Base-by-base conservation (phyloP, 2,329 filamentous ascomycete genomes). In the Samsoniella hepiali region DNA sequence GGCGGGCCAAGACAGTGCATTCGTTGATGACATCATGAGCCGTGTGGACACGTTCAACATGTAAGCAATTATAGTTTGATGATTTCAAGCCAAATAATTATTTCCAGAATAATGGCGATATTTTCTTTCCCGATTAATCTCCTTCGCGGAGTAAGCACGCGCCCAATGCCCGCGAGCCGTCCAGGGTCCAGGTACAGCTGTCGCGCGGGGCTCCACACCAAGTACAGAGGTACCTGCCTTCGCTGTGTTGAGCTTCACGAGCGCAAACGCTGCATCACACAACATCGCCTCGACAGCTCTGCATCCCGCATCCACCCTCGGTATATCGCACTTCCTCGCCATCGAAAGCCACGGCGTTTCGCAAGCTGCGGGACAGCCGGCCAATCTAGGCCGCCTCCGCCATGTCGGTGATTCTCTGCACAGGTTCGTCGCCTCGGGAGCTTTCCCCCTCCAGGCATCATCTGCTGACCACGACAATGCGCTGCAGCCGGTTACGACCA, bases 331-430 rank as follows among this genome's bases (percentile, higher is more conserved):
- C 7, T 17, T 36, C 6, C 13, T 3, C 2, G 22, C 29, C 32
- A 15, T 61, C 38, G 29, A 29, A 54, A 53, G 36, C 27, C 8
- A 53, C 22, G 9, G 47, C 47, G 7, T 29, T 29, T 53, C 29
- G 38, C 45, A 57, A 44, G 10, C 60, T 51, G 49, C 44, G 36
- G 42, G 32, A 51, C 17, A 42, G 44, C 60, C 15, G 27, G 51
- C 32, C 32, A 31, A 3, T 27, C 15, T 17, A 36, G 40, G 8
- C 27, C 56, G 32, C 32, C 34, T 42, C n/a, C 69, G 67, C 67
- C 67, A 86, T 86, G 84, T 86, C 84, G 70, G 84, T 86, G 69
- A 86, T 86, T 77, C 81, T 86, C 66, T 86, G 84, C 71, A 86
- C 84, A 73, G 84, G 84, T 86, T 78, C 69, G 74, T 69, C n/a